A percentile compares a stretch with the other conserved stretches of the same genome.
These are phyloP conservation scores for Pneumocystis oryctolagi DNA, from an alignment of 1,139 yeast genomes.

Conservation along the genomic window DNA sequence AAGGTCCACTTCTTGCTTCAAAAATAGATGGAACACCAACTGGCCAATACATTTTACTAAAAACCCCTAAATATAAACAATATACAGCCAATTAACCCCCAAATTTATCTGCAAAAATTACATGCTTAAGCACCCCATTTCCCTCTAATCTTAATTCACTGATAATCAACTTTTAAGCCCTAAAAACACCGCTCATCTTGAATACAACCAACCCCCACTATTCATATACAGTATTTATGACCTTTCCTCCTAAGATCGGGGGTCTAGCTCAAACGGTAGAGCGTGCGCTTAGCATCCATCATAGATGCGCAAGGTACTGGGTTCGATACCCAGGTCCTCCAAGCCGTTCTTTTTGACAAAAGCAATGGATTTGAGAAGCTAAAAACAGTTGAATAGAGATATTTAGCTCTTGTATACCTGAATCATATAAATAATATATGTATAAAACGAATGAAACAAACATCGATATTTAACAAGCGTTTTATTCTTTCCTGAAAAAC, in stretches of 20 bases:
- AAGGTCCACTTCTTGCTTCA: neutral
- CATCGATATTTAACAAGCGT: too few species aligned
- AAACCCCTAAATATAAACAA: neutral
- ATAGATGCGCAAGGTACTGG: neutral
- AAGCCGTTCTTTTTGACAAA: neutral
- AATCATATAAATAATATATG: too few species aligned
- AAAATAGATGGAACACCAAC: neutral
- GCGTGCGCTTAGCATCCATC: neutral
- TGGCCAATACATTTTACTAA: neutral
- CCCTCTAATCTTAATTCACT: too few species aligned
- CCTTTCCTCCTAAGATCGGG: neutral
- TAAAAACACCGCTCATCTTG: too few species aligned
- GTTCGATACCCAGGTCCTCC: constrained; percentile 1
- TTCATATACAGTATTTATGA: too few species aligned
- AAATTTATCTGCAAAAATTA: neutral
- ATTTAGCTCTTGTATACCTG: too few species aligned
- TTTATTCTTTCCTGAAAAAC: too few species aligned
- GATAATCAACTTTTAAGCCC: too few species aligned
- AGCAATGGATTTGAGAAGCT: too few species aligned
- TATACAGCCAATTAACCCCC: neutral
- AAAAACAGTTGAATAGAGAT: too few species aligned
- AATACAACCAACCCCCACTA: too few species aligned
- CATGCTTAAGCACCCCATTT: neutral
- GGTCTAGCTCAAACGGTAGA: constrained; percentile 1
- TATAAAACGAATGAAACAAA: too few species aligned